A percentile compares a stretch with the other conserved stretches of the same genome.
Evolutionary conservation across 1,284 basidiomycete species (phyloP).

Genomic region (Singerocomus inundabilis): DNA sequence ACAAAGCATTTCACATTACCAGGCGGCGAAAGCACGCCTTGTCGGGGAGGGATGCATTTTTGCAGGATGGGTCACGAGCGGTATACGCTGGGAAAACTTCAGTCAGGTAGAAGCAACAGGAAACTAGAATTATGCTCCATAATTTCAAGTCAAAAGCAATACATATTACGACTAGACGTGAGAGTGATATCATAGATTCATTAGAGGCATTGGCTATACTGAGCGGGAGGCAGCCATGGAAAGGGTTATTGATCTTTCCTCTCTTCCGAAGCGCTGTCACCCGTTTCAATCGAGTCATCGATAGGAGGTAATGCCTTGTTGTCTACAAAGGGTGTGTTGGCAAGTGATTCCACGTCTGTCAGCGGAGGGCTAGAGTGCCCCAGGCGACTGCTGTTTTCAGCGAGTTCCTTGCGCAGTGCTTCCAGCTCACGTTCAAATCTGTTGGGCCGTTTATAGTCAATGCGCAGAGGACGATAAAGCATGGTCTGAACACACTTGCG

Average conservation of each 20-base stretch:
- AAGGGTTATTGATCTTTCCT: slow-evolving; percentile 30
- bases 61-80: slow-evolving; percentile 60
- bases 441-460: slow-evolving; percentile 8
- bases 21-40: slow-evolving; percentile 46
- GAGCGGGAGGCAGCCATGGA: neutral
- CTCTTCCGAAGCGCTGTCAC: slow-evolving; percentile 8
- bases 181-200: slow-evolving; percentile 18
- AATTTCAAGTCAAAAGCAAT: slow-evolving; percentile 3
- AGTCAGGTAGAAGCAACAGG: neutral
- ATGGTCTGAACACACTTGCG: slow-evolving; percentile 66
- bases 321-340: slow-evolving; percentile 30
- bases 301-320: slow-evolving; percentile 19
- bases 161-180: slow-evolving; percentile 8
- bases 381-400: slow-evolving; percentile 55
- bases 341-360: slow-evolving; percentile 39
- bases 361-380: slow-evolving; percentile 53
- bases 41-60: slow-evolving; percentile 46
- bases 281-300: slow-evolving; percentile 15
- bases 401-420: slow-evolving; percentile 81
- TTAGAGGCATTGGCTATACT: slow-evolving; percentile 12
- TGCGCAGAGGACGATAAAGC: neutral
- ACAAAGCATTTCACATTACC: slow-evolving; percentile 41
- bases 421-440: slow-evolving; percentile 92
- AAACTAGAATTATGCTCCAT: slow-evolving; percentile 3
- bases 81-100: slow-evolving; percentile 53